A percentile compares a stretch with the other conserved stretches of the same genome.
These are phyloP conservation scores for Neohortaea acidophila DNA, from an alignment of 495 filamentous ascomycete species.

Conservation along the genomic window DNA sequence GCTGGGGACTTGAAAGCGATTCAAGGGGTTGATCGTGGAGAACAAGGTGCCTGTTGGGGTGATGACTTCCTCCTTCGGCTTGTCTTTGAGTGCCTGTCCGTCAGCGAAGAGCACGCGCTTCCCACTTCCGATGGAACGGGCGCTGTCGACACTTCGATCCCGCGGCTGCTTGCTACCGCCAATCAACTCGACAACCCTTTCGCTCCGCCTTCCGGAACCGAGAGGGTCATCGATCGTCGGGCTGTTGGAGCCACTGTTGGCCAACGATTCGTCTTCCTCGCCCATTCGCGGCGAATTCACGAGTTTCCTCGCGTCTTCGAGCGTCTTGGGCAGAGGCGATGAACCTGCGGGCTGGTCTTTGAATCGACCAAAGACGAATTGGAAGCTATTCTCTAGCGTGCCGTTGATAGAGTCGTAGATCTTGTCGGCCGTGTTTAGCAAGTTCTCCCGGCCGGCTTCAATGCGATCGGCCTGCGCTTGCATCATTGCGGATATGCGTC, in stretches of 20 bases:
- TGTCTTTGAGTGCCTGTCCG: slow-evolving; percentile 3
- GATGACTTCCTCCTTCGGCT: slow-evolving; percentile 3
- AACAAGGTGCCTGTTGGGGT: slow-evolving; percentile 46
- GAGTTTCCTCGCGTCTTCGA: slow-evolving; percentile 81
- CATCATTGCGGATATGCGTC: slow-evolving; percentile 69
- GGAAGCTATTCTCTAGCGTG: slow-evolving; percentile 80
- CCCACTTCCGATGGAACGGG: slow-evolving; percentile 41
- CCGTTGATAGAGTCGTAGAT: slow-evolving; percentile 76
- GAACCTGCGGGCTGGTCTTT: slow-evolving; percentile 42
- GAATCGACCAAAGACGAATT: slow-evolving; percentile 80
- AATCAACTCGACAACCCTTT: slow-evolving; percentile 47
- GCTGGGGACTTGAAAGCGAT: slow-evolving; percentile 52
- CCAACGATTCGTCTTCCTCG: slow-evolving; percentile 34
- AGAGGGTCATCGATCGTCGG: slow-evolving; percentile 16
- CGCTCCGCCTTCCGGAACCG: slow-evolving; percentile 31
- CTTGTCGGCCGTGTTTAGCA: slow-evolving; percentile 77
- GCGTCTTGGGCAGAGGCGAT: slow-evolving; percentile 54
- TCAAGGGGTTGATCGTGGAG: slow-evolving; percentile 66
- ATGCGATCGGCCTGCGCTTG: slow-evolving; percentile 64
- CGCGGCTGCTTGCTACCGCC: slow-evolving; percentile 43
- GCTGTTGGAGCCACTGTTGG: slow-evolving; percentile 16
- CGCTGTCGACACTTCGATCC: slow-evolving; percentile 65
- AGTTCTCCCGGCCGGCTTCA: slow-evolving; percentile 59
- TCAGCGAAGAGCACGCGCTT: slow-evolving; percentile 33
- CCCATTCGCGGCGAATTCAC: slow-evolving; percentile 48